phyloP scores from a whole-genome alignment of 2,329 filamentous ascomycete species.

The Xylaria polymorpha region DNA sequence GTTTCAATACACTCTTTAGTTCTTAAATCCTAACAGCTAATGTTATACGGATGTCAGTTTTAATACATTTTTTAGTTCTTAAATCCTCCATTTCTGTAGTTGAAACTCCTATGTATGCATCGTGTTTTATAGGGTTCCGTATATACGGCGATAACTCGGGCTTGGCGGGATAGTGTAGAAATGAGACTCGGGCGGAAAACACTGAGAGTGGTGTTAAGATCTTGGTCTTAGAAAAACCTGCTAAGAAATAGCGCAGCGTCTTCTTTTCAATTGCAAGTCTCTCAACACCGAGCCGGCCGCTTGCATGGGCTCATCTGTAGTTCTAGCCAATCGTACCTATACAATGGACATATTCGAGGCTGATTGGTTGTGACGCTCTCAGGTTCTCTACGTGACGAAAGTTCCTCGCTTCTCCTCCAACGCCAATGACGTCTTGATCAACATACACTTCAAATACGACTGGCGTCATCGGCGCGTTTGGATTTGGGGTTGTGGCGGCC shows the following conservation, averaged over 20 bases:
- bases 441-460: not conserved
- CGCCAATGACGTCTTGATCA: not conserved
- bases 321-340: conserved; percentile 5
- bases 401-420: conserved; percentile 2
- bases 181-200: too few species aligned
- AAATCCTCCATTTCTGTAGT: too few species aligned
- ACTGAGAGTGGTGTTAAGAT: too few species aligned
- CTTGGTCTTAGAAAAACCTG: too few species aligned
- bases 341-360: not conserved
- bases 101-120: too few species aligned
- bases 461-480: not conserved
- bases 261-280: conserved; percentile 9
- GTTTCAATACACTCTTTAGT: too few species aligned
- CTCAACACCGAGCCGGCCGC: conserved; percentile 9
- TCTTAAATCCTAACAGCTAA: too few species aligned
- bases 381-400: not conserved
- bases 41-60: too few species aligned
- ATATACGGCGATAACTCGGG: too few species aligned
- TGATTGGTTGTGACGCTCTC: not conserved
- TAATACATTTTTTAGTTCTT: too few species aligned
- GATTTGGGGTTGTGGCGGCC: not conserved
- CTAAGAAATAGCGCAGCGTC: not conserved
- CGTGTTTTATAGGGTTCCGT: too few species aligned
- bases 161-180: too few species aligned
- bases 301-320: not conserved